These are phyloP conservation scores for Loxodes magnus DNA, from an alignment of 73 alveolate species.

Conservation along the genomic window DNA sequence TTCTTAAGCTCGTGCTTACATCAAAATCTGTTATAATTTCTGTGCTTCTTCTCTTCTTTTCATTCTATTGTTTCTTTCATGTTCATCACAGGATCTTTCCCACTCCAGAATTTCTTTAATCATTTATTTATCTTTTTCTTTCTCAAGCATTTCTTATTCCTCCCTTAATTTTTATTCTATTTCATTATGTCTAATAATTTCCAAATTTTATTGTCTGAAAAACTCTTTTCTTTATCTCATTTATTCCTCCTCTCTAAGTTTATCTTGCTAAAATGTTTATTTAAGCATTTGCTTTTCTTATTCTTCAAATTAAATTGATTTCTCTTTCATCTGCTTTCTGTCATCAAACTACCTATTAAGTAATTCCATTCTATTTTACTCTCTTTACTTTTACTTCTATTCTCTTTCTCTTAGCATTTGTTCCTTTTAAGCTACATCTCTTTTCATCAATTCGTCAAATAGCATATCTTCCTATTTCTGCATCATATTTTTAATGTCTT, in stretches of 20 bases:
- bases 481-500: conserved; percentile 9
- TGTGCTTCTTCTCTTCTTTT: conserved; percentile 42
- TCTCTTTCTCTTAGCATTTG: conserved; percentile 30
- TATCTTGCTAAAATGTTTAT: conserved; percentile 36
- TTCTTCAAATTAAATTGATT: conserved; percentile 9
- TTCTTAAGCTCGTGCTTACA: conserved; percentile 25
- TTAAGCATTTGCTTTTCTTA: conserved; percentile 37
- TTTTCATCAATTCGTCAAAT: conserved; percentile 45
- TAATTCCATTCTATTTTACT: conserved; percentile 30
- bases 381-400: conserved; percentile 27
- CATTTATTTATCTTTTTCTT: conserved; percentile 24
- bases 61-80: conserved; percentile 28
- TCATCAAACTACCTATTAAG: conserved; percentile 30
- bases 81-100: conserved; percentile 18
- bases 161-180: conserved; percentile 20
- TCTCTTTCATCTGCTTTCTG: conserved; percentile 1
- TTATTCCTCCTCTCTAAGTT: conserved; percentile 29
- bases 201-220: conserved; percentile 34
- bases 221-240: conserved; percentile 32
- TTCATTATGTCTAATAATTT: conserved; percentile 44
- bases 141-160: conserved; percentile 19
- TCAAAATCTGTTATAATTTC: conserved; percentile 31
- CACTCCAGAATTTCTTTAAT: conserved; percentile 16
- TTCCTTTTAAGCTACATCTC: conserved; percentile 29
- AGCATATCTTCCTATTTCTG: conserved; percentile 36